A percentile compares a stretch with the other conserved stretches of the same genome.
Evolutionary conservation across 306 rosid species (phyloP).

Genomic region (Vigna reflexopilosa): DNA sequence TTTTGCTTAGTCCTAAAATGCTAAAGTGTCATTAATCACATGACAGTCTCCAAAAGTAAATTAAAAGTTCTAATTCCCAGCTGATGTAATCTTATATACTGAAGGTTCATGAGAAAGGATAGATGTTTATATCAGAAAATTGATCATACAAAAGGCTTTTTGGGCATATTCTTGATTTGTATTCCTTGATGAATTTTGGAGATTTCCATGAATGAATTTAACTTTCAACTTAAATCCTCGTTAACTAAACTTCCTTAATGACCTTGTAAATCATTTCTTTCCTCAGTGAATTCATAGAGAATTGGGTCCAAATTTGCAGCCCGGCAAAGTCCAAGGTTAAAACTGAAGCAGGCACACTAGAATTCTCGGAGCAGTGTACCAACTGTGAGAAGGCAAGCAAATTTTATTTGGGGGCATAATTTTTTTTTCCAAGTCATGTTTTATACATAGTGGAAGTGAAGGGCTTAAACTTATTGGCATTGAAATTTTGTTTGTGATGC

Average conservation of each 20-base stretch:
- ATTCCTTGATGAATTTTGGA: no score
- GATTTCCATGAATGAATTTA: no score
- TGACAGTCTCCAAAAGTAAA: constrained; percentile 11
- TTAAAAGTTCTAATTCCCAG: background rate
- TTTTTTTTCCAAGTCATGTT: background rate
- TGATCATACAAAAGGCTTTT: no score
- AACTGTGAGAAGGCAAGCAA: constrained; percentile 75
- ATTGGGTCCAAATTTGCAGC: constrained; percentile 78
- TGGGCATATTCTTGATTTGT: no score
- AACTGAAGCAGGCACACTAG: constrained; percentile 37
- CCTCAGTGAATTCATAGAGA: constrained; percentile 75
- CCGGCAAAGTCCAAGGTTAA: constrained; percentile 68
- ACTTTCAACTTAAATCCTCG: no score
- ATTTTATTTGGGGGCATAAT: background rate
- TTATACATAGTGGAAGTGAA: no score
- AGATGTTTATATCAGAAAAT: no score
- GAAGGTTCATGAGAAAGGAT: no score
- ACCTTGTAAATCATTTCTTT: background rate
- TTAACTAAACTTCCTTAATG: background rate
- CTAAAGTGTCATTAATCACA: constrained; percentile 27
- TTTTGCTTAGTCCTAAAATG: background rate
- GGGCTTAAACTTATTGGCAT: background rate
- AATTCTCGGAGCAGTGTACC: constrained; percentile 71
- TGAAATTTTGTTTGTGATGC: constrained; percentile 18
- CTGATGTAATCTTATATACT: background rate